Evolutionary conservation across 2,329 filamentous ascomycete genomes (phyloP).

Genomic region (Dothidotthia symphoricarpi): DNA sequence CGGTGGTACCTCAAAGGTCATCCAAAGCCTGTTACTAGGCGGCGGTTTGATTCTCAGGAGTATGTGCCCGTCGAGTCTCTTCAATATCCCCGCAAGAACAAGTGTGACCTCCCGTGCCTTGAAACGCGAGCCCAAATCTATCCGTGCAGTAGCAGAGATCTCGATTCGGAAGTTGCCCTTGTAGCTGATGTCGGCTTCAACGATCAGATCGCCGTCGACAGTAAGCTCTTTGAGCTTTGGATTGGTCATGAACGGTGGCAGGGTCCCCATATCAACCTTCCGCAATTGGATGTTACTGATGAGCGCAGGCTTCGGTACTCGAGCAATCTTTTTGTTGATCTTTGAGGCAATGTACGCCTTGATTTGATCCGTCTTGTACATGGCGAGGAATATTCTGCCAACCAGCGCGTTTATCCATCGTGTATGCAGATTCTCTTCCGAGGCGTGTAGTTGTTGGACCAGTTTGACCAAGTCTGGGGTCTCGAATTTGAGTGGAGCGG

Average conservation of each 20-base stretch:
- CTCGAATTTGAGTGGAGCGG: conserved; percentile 73
- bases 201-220: conserved; percentile 83
- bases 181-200: conserved; percentile 86
- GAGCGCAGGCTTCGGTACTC: conserved; percentile 88
- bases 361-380: conserved; percentile 81
- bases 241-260: conserved; percentile 85
- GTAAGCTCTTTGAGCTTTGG: conserved; percentile 84
- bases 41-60: conserved; percentile 88
- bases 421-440: conserved; percentile 85
- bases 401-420: conserved; percentile 92
- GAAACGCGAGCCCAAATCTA: conserved; percentile 85
- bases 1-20: conserved; percentile 90
- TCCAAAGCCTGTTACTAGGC: conserved; percentile 94
- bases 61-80: conserved; percentile 79
- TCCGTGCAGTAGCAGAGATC: conserved; percentile 86
- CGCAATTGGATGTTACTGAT: conserved; percentile 81
- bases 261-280: conserved; percentile 80
- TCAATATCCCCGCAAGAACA: conserved; percentile 79
- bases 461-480: conserved; percentile 83
- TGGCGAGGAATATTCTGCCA: conserved; percentile 79
- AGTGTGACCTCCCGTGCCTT: conserved; percentile 88
- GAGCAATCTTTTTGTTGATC: conserved; percentile 92
- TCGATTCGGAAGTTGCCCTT: conserved; percentile 86
- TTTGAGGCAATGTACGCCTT: conserved; percentile 78
- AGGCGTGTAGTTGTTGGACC: conserved; percentile 86